Percentiles rank a stretch among this genome's conserved stretches.
phyloP scores from a whole-genome alignment of 2,329 filamentous ascomycete genomes.

The Ceratocystis papillata region DNA sequence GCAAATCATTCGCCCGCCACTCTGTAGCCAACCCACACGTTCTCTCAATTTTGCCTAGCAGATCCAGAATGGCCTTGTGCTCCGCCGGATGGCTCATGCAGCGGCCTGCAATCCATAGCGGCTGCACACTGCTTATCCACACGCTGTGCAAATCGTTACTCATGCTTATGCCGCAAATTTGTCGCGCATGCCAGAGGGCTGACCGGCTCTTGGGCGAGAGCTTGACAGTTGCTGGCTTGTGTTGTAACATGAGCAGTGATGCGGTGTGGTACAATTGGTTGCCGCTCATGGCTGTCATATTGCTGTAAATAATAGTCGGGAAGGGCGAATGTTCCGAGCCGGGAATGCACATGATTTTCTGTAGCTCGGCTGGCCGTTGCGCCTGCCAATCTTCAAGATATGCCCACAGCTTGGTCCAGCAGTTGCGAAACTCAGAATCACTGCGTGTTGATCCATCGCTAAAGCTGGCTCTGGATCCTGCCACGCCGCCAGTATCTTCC shows the following conservation, averaged over 20 bases:
- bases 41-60: slow-evolving; percentile 40
- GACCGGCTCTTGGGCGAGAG: slow-evolving; percentile 33
- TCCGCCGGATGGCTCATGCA: slow-evolving; percentile 40
- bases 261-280: slow-evolving; percentile 47
- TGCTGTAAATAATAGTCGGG: slow-evolving; percentile 41
- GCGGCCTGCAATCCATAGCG: slow-evolving; percentile 43
- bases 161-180: slow-evolving; percentile 43
- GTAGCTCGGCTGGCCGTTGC: slow-evolving; percentile 32
- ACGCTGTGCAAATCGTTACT: slow-evolving; percentile 44
- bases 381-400: slow-evolving; percentile 36
- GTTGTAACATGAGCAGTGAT: slow-evolving; percentile 42
- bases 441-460: slow-evolving; percentile 24
- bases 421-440: slow-evolving; percentile 28
- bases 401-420: slow-evolving; percentile 34
- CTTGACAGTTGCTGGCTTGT: slow-evolving; percentile 34
- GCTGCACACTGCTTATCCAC: slow-evolving; percentile 45
- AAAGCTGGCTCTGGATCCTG: slow-evolving; percentile 14
- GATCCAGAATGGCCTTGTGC: slow-evolving; percentile 36
- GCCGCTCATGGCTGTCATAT: slow-evolving; percentile 42
- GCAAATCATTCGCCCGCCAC: slow-evolving; percentile 44
- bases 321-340: slow-evolving; percentile 39
- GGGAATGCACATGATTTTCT: slow-evolving; percentile 32
- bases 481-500: slow-evolving; percentile 24
- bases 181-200: slow-evolving; percentile 43
- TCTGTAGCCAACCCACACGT: slow-evolving; percentile 44